These are phyloP conservation scores for Maudiozyma turicensis DNA, from an alignment of 805 yeast genomes.

Conservation along the genomic window DNA sequence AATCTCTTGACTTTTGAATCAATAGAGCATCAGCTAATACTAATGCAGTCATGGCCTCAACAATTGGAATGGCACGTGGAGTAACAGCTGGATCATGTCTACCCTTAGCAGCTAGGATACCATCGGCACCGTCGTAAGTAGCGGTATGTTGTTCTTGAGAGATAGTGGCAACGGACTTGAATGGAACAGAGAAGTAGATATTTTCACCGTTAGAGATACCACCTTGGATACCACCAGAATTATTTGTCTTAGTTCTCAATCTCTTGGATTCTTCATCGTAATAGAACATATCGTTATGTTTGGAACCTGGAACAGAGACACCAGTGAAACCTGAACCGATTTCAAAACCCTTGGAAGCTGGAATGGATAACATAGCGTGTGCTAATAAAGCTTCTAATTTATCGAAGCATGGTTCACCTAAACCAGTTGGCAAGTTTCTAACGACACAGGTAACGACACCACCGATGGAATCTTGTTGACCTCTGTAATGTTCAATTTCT, in stretches of 20 bases:
- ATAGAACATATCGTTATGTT: conserved; percentile 84
- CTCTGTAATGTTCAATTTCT: conserved; percentile 80
- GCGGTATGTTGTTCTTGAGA: conserved; percentile 86
- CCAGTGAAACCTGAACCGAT: conserved; percentile 95
- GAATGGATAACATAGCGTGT: conserved; percentile 95
- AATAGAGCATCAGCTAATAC: conserved; percentile 79
- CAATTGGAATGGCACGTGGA: conserved; percentile 97
- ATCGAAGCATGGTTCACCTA: conserved; percentile 97
- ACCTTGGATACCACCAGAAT: conserved; percentile 96
- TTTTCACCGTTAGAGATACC: conserved; percentile 96
- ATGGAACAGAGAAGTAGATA: conserved; percentile 89
- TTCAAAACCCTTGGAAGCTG: conserved; percentile 97
- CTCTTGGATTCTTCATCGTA: conserved; percentile 48
- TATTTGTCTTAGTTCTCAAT: conserved; percentile 80
- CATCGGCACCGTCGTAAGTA: conserved; percentile 79
- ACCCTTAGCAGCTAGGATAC: conserved; percentile 89
- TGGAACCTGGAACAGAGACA: conserved; percentile 79
- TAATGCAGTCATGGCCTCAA: conserved; percentile 96
- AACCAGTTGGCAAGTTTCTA: conserved; percentile 87
- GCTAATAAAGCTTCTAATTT: conserved; percentile 92
- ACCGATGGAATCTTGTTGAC: conserved; percentile 85
- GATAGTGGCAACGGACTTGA: conserved; percentile 97
- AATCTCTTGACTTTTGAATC: conserved; percentile 79
- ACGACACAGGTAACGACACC: conserved; percentile 97
- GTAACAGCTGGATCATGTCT: conserved; percentile 98